A percentile compares a stretch with the other conserved stretches of the same genome.
phyloP scores from a whole-genome alignment of 2,329 filamentous ascomycete species.

The Fusarium globosum region DNA sequence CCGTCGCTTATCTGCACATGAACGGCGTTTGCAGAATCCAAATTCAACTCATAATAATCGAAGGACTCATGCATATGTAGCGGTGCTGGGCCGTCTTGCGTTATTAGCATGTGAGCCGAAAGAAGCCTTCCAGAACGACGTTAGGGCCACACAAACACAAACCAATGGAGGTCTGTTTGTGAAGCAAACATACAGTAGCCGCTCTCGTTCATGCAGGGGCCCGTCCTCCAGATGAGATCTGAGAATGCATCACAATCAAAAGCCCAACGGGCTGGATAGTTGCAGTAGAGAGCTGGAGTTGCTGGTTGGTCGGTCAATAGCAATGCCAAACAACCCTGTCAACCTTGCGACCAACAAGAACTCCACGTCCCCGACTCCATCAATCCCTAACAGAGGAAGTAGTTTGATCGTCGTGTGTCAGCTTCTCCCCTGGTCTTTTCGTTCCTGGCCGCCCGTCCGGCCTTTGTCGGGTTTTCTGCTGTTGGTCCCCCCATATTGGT shows the following conservation, averaged over 20 bases:
- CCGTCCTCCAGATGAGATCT: constrained; percentile 10
- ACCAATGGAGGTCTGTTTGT: constrained; percentile 7
- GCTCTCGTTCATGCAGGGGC: constrained; percentile 25
- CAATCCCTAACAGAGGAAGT: constrained; percentile 1
- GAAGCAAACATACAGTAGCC: constrained; percentile 3
- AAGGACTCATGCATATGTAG: constrained; percentile 21
- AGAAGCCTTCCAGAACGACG: constrained; percentile 42
- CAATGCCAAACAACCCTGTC: constrained; percentile 4
- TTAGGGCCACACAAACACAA: constrained; percentile 11
- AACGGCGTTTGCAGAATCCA: constrained; percentile 21
- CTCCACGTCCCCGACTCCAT: constrained; percentile 24
- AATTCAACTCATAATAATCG: neutral
- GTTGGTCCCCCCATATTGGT: neutral
- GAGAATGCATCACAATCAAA: constrained; percentile 10
- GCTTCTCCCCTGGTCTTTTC: constrained; percentile 4
- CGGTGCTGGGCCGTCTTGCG: neutral
- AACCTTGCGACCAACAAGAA: constrained; percentile 6
- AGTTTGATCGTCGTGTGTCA: constrained; percentile 31
- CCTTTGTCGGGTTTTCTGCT: neutral
- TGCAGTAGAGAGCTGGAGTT: neutral
- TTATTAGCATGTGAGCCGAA: constrained; percentile 16
- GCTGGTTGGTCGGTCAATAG: constrained; percentile 1
- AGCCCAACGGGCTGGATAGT: constrained; percentile 15
- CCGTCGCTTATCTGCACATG: constrained; percentile 45
- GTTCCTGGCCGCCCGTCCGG: constrained; percentile 1